Base-by-base conservation (phyloP, 148 eudicot genomes). In the Hydrangea macrophylla region DNA sequence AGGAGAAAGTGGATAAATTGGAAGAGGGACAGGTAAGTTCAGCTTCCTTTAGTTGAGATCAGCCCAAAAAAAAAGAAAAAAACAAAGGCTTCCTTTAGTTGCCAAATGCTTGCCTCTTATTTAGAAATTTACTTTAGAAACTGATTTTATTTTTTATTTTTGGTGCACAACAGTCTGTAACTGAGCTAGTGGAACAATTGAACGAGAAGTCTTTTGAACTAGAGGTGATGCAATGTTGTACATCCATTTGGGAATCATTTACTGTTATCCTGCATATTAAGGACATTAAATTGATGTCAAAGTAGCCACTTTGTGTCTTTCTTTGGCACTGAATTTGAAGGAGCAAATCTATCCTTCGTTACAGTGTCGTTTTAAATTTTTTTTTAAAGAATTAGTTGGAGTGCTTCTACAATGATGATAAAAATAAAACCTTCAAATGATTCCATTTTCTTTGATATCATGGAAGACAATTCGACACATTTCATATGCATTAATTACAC, bases 201-300 rank as follows among this genome's bases (percentile, higher is more conserved):
- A 90, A 90, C 55, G 97, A 94, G 88, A 94, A 86, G 71, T 87
- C 96, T 57, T 89, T 94, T 76, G 99, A 94, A 79, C 93, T 94
- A 55, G 97, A 94, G 99, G 99, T 90, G 68, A 72, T 51, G 55
- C 48, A 26, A 24, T 61, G 51, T 67, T 30, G 26, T 17, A 48
- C 23, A 15, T 18, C 17, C 17, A n/a, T n/a, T n/a, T n/a, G n/a
- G n/a, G n/a, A n/a, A n/a, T n/a, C n/a, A n/a, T n/a, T n/a, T n/a
- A n/a, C n/a, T n/a, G n/a, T n/a, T n/a, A n/a, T n/a, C n/a, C n/a
- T n/a, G n/a, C n/a, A n/a, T n/a, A n/a, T n/a, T n/a, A n/a, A n/a
- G n/a, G n/a, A n/a, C n/a, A n/a, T n/a, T n/a, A n/a, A n/a, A n/a
- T n/a, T n/a, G n/a, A n/a, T n/a, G n/a, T n/a, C n/a, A n/a, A n/a